Conservation (phyloP, 495 filamentous ascomycete genomes). For the Penicillium antarcticum region DNA sequence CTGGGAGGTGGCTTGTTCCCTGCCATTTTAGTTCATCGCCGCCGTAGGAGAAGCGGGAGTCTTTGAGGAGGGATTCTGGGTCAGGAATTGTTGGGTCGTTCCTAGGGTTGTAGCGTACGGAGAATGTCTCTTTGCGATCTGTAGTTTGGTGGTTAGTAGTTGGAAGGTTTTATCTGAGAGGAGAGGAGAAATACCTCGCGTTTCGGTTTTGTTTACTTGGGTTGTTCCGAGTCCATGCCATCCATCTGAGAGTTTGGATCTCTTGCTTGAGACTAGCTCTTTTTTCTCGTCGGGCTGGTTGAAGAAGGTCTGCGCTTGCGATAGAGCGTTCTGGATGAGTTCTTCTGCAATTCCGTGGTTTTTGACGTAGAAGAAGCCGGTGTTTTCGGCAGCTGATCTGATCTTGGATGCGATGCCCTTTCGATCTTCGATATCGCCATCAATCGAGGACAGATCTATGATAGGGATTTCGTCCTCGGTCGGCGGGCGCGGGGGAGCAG, state of each 20-base stretch:
- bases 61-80: slow-evolving; percentile 24
- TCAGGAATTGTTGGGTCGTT: slow-evolving; percentile 43
- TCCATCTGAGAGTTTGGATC: slow-evolving; percentile 28
- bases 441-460: slow-evolving; percentile 45
- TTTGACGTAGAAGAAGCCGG: slow-evolving; percentile 54
- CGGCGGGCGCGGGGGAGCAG: slow-evolving; percentile 26
- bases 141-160: neutral
- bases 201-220: slow-evolving; percentile 27
- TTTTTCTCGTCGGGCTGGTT: slow-evolving; percentile 38
- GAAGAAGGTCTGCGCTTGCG: slow-evolving; percentile 44
- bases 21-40: slow-evolving; percentile 48
- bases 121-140: slow-evolving; percentile 43
- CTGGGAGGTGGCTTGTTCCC: slow-evolving; percentile 42
- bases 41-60: slow-evolving; percentile 35
- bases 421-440: slow-evolving; percentile 33
- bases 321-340: slow-evolving; percentile 37
- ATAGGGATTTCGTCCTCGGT: slow-evolving; percentile 54
- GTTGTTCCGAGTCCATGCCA: slow-evolving; percentile 25
- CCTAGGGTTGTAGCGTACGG: slow-evolving; percentile 41
- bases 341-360: slow-evolving; percentile 51
- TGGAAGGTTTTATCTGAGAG: neutral
- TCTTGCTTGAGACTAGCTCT: slow-evolving; percentile 21
- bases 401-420: slow-evolving; percentile 38
- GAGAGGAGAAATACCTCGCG: slow-evolving; percentile 13
- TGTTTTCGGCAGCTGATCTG: slow-evolving; percentile 42